phyloP scores from a whole-genome alignment of 1,284 basidiomycete genomes.

The Takashimella koratensis region DNA sequence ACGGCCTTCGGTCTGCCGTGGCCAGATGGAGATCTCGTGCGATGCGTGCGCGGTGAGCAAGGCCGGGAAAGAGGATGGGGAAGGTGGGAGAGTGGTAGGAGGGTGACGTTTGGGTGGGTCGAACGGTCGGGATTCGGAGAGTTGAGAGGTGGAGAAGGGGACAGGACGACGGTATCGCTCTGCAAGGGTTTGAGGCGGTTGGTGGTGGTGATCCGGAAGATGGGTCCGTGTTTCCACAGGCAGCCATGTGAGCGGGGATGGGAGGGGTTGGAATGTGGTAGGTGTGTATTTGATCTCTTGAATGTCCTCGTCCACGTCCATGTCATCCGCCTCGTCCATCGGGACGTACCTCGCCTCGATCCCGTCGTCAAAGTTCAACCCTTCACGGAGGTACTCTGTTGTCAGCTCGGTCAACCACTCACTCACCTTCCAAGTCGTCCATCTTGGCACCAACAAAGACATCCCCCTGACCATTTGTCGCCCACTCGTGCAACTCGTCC shows the following conservation, averaged over 20 bases:
- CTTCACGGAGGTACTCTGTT: constrained; percentile 30
- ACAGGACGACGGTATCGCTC: constrained; percentile 37
- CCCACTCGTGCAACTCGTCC: constrained; percentile 37
- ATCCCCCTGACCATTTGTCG: constrained; percentile 25
- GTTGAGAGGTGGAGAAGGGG: constrained; percentile 31
- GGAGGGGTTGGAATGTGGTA: neutral
- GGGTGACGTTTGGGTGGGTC: constrained; percentile 19
- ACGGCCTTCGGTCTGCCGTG: constrained; percentile 32
- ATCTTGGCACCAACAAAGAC: constrained; percentile 22
- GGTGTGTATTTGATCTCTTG: neutral
- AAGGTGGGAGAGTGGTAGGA: constrained; percentile 8
- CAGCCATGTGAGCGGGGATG: neutral
- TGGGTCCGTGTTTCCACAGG: neutral
- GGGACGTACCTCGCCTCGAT: constrained; percentile 26
- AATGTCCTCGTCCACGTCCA: constrained; percentile 12
- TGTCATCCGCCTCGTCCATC: constrained; percentile 3
- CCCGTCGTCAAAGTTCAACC: constrained; percentile 20
- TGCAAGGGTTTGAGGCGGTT: constrained; percentile 25
- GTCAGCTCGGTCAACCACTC: neutral
- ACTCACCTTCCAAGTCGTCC: constrained; percentile 28
- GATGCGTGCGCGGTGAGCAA: constrained; percentile 31
- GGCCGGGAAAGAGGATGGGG: constrained; percentile 31
- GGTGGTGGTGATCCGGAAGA: neutral
- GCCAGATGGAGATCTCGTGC: constrained; percentile 29
- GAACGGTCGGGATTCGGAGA: constrained; percentile 25